A percentile compares a stretch with the other conserved stretches of the same genome.
Conservation (phyloP, 495 filamentous ascomycete species). For the Podospora fimiseda region DNA sequence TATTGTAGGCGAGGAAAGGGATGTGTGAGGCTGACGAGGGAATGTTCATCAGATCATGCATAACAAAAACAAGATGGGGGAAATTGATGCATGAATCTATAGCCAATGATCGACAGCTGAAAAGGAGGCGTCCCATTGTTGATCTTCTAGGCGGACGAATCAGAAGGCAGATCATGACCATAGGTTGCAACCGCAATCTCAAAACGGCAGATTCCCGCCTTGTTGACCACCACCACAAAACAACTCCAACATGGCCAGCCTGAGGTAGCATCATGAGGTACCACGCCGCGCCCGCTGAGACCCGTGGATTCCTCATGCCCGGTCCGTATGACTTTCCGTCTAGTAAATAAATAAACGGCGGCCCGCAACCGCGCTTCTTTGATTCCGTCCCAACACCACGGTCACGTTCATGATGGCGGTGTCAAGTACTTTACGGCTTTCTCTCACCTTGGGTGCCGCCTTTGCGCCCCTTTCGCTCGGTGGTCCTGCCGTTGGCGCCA, state of each 20-base stretch:
- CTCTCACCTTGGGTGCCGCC: slow-evolving; percentile 12
- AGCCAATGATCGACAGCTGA: neutral
- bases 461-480: slow-evolving; percentile 16
- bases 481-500: slow-evolving; percentile 17
- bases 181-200: neutral
- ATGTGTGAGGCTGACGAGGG: no score
- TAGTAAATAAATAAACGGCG: no score
- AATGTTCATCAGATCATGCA: neutral
- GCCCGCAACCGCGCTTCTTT: no score
- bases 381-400: no score
- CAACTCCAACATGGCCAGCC: neutral
- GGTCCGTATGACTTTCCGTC: neutral
- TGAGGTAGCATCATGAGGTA: neutral
- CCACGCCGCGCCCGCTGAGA: neutral
- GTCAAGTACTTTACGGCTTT: no score
- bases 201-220: neutral
- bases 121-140: neutral
- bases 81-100: neutral
- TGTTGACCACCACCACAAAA: neutral
- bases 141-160: neutral
- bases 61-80: neutral
- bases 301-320: neutral
- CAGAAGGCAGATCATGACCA: no score
- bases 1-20: no score
- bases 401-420: no score